Base-by-base conservation (phyloP, 345 rosid species). In the Gossypium anomalum region DNA sequence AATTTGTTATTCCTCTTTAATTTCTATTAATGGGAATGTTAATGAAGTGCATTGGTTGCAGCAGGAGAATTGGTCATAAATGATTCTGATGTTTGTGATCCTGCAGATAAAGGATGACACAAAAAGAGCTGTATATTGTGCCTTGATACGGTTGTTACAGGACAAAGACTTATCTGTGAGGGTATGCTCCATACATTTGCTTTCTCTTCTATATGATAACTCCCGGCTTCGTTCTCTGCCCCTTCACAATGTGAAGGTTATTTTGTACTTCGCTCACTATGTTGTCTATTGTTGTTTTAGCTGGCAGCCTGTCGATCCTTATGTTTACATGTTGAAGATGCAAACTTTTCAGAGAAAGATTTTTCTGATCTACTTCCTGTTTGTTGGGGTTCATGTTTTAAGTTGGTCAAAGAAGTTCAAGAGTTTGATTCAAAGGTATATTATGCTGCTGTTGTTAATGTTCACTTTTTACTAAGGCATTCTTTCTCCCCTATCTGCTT, bases 381-480 rank as follows among this genome's bases (percentile, higher is more conserved):
- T 72, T 93, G 99, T 78, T 93, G 92, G 89, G 90, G 85, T 74
- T 87, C 90, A 63, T 93, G 98, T 84, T 93, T 95, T 84, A 89
- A 88, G 83, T 77, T 95, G 88, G 85, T 93, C 56, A 96, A 90
- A 78, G 99, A 91, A 72, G 97, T 91, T 81, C 94, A 93, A 77
- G 97, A 95, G 86, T 95, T 95, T 76, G 99, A 95, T 83, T 95
- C 98, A 10, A 95, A 93, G 97, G 99, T 95, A 27, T 81, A 60
- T 19, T 52, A 55, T 78, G 19, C 11, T 34, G 41, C 41, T 34
- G 41, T 34, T 34, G 41, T 34, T 34, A 34, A 34, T 34, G 41
- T 34, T 34, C 41, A 34, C 41, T 34, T 7, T 34, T 34, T 34
- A 34, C 7, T 34, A 34, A 34, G 41, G 41, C 41, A 34, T 34